phyloP scores from a whole-genome alignment of 176 grass and related monocot species.

The bread wheat (Triticum aestivum) region IWGSC_CS_RefSeq_v2.1 NC_057802.1:463993914-463994413 shows the following conservation, averaged over 20 bases:
- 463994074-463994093: background rate
- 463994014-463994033: background rate
- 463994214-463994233: background rate
- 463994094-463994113: background rate
- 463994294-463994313: too few species aligned
- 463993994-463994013: background rate
- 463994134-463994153: background rate
- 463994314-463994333: too few species aligned
- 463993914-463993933: slow-evolving; percentile 17
- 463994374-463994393: background rate
- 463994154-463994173: background rate
- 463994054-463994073: background rate
- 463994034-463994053: background rate
- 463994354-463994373: background rate
- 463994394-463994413: background rate
- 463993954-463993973: background rate
- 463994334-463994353: too few species aligned
- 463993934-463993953: background rate
- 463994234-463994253: background rate
- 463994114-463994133: background rate
- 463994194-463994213: too few species aligned
- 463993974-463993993: background rate
- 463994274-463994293: too few species aligned
- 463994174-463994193: background rate
- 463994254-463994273: background rate